A percentile compares a stretch with the other conserved stretches of the same genome.
Conservation (phyloP, 805 yeast genomes). For the Wickerhamomyces sydowiorum region DNA sequence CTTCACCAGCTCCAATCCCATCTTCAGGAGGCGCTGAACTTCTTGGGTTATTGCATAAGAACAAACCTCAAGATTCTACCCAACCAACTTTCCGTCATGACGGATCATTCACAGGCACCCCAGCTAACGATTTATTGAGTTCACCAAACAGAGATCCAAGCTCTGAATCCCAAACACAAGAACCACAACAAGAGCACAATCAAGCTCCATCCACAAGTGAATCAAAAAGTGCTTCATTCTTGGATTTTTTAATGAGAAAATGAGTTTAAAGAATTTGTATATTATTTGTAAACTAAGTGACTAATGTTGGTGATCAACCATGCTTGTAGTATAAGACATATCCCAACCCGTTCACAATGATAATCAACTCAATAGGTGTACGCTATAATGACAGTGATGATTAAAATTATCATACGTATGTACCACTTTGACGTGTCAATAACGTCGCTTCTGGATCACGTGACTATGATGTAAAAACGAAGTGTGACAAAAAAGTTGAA, state of each 20-base stretch:
- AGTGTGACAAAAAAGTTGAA: no score
- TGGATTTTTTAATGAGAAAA: background rate
- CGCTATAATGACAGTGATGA: no score
- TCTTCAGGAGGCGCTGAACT: slow-evolving; percentile 1
- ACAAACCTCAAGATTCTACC: slow-evolving; percentile 1
- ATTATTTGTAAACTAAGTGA: background rate
- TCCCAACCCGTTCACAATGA: no score
- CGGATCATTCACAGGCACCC: slow-evolving; percentile 5
- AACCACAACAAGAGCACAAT: background rate
- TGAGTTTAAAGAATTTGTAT: background rate
- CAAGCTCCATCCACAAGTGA: background rate
- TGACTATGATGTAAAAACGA: no score
- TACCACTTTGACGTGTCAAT: background rate
- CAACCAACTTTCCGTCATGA: slow-evolving; percentile 4
- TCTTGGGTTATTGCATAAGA: slow-evolving; percentile 3
- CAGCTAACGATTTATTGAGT: slow-evolving; percentile 16
- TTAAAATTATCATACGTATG: no score
- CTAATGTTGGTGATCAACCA: background rate
- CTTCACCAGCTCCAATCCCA: slow-evolving; percentile 1
- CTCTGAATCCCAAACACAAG: background rate
- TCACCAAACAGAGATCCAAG: slow-evolving; percentile 9
- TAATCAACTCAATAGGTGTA: no score
- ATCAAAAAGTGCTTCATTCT: background rate
- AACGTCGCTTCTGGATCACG: no score
- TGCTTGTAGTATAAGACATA: no score